Base-by-base conservation (phyloP, 2,329 filamentous ascomycete species). In the Verticillium dahliae region DNA sequence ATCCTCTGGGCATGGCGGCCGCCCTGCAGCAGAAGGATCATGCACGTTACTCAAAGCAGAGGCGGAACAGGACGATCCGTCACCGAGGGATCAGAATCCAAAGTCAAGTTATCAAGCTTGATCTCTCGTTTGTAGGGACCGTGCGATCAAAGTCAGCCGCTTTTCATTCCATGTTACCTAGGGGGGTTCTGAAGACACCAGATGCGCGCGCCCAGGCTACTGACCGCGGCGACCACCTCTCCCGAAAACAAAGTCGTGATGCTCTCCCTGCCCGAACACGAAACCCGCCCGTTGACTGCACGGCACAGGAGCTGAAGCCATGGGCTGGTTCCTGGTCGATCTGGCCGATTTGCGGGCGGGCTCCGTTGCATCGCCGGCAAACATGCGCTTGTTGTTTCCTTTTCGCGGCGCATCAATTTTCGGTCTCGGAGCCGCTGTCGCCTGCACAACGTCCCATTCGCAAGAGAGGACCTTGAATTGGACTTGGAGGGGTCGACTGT, bases 391-490 rank as follows among this genome's bases (percentile, higher is more conserved):
- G 27, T 37, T 62, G 37, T 33, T 31, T 4, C 41, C 13, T 11
- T 39, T 61, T 18, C 45, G 56, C 7, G 39, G 11, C 10, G 45
- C 10, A 34, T 38, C 2, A 27, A 6, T 5, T 35, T 59, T 60
- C 31, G n/a, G 6, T 13, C n/a, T 55, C 11, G 50, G 54, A 4
- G 13, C 22, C 5, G 18, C 11, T 2, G 22, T 52, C 1, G 52
- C 41, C 14, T 54, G 38, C 3, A 27, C 37, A 1, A 59, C 14
- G 11, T 56, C 58, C 76, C 75, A 79, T 64, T 80, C 74, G 63
- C 76, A 80, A 1, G 72, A 75, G 41, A 80, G 57, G 4, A 80
- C 68, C 33, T 74, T 72, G 62, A 80, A 80, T 14, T 72, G 66
- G 57, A 80, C 78, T 6, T 66, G 65, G 22, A 71, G 69, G 1